Conservation (phyloP, 495 filamentous ascomycete species). For the Aspergillus diversus region DNA sequence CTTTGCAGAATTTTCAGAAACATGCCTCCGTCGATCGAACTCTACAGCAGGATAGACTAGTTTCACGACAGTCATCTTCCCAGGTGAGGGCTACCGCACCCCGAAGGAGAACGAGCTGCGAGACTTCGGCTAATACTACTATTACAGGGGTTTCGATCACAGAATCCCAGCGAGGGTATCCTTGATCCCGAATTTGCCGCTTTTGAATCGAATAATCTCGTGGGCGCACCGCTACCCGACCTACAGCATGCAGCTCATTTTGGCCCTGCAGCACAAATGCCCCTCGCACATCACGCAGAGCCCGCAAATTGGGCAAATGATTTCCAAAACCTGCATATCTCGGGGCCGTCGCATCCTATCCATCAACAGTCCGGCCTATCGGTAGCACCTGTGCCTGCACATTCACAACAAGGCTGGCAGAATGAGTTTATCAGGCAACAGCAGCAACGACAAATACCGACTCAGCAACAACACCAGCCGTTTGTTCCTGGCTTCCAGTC, state of each 20-base stretch:
- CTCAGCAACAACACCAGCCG: conserved; percentile 31
- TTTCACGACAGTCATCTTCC: conserved; percentile 52
- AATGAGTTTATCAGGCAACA: conserved; percentile 55
- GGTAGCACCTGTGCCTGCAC: conserved; percentile 33
- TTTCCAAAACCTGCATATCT: conserved; percentile 53
- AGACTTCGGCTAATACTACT: conserved; percentile 17
- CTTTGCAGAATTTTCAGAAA: conserved; percentile 81
- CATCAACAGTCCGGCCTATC: conserved; percentile 39
- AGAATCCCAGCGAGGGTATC: conserved; percentile 54
- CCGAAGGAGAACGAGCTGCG: not conserved
- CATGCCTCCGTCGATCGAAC: conserved; percentile 77
- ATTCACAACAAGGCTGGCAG: conserved; percentile 48
- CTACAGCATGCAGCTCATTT: conserved; percentile 39
- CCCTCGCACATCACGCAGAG: conserved; percentile 22
- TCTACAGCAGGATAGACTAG: conserved; percentile 81
- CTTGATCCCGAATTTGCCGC: conserved; percentile 73
- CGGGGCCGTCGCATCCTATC: conserved; percentile 37
- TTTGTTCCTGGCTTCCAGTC: conserved; percentile 37
- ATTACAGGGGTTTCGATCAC: conserved; percentile 65
- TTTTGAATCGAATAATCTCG: conserved; percentile 60
- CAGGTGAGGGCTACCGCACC: conserved; percentile 48
- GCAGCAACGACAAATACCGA: conserved; percentile 30
- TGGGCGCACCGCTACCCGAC: conserved; percentile 33
- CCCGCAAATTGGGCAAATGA: conserved; percentile 50
- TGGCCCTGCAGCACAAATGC: conserved; percentile 23